These are phyloP conservation scores for Wickerhamiella galacta DNA, from an alignment of 805 yeast species.

Conservation along the genomic window DNA sequence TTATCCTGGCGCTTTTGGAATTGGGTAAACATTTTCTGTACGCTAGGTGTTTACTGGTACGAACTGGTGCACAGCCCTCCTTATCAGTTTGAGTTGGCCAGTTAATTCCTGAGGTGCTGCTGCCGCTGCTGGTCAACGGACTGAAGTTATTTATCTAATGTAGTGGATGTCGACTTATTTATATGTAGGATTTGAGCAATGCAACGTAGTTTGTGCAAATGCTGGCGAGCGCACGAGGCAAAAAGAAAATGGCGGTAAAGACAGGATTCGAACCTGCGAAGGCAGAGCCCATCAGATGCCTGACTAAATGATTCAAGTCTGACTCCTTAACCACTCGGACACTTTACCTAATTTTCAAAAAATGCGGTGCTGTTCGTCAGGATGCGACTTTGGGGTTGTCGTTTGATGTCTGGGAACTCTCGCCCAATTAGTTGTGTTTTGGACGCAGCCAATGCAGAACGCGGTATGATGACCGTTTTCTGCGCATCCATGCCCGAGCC, in stretches of 20 bases:
- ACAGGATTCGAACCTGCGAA: constrained; percentile 30
- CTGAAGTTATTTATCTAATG: too few species aligned
- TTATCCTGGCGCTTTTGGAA: constrained; percentile 92
- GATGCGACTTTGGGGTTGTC: too few species aligned
- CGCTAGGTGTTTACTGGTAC: constrained; percentile 60
- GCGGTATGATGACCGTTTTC: too few species aligned
- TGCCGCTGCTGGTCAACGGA: too few species aligned
- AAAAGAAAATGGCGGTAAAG: constrained; percentile 22
- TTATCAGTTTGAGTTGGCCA: too few species aligned
- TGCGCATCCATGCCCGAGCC: too few species aligned
- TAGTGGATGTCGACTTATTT: not conserved
- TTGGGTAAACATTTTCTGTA: constrained; percentile 79
- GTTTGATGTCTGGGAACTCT: too few species aligned
- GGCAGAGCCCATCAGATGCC: constrained; percentile 26
- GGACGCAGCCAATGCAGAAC: too few species aligned
- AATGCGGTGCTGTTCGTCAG: not conserved
- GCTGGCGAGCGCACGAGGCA: not conserved
- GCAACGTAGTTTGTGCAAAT: too few species aligned
- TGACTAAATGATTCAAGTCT: constrained; percentile 23
- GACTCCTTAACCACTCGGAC: constrained; percentile 31
- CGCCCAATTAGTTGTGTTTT: too few species aligned
- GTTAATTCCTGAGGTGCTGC: too few species aligned
- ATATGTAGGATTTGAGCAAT: too few species aligned
- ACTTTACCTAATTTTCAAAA: constrained; percentile 18
- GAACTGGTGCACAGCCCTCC: constrained; percentile 36